These are phyloP conservation scores for Gonapodya prolifera DNA, from an alignment of 192 early-diverging fungal species.

Conservation along the genomic window DNA sequence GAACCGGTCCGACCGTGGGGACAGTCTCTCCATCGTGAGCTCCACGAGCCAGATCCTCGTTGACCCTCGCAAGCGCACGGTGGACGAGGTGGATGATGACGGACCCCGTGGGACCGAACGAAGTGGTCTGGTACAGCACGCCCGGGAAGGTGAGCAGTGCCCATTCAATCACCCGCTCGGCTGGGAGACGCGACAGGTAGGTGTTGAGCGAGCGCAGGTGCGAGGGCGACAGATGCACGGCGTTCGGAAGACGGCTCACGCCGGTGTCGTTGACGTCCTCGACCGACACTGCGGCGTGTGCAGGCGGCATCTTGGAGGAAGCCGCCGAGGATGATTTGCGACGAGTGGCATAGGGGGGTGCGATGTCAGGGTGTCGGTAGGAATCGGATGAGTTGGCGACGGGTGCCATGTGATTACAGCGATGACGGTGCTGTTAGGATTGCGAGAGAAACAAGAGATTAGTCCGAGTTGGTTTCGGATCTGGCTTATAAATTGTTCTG, in stretches of 20 bases:
- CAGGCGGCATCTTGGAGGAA: background rate
- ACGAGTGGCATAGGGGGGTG: background rate
- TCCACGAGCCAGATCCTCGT: constrained; percentile 30
- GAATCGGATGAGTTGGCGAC: background rate
- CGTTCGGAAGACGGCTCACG: background rate
- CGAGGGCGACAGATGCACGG: background rate
- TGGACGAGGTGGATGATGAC: constrained; percentile 74
- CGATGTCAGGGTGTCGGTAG: background rate
- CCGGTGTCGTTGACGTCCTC: background rate
- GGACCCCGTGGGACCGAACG: constrained; percentile 85
- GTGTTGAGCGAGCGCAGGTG: background rate
- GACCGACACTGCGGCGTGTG: background rate
- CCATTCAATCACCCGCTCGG: constrained; percentile 78
- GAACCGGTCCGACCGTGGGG: constrained; percentile 32
- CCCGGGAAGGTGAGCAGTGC: constrained; percentile 63
- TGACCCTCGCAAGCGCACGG: constrained; percentile 32
- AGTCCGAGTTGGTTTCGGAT: background rate
- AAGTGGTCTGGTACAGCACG: constrained; percentile 77
- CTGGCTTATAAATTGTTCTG: background rate
- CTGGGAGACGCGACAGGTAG: constrained; percentile 12
- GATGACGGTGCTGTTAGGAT: background rate
- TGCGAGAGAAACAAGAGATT: background rate
- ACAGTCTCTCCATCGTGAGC: constrained; percentile 17
- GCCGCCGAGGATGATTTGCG: background rate
- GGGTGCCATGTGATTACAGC: background rate